A percentile compares a stretch with the other conserved stretches of the same genome.
Evolutionary conservation across 306 rosid genomes (phyloP).

Genomic region (Trichosanthes truncata): DNA sequence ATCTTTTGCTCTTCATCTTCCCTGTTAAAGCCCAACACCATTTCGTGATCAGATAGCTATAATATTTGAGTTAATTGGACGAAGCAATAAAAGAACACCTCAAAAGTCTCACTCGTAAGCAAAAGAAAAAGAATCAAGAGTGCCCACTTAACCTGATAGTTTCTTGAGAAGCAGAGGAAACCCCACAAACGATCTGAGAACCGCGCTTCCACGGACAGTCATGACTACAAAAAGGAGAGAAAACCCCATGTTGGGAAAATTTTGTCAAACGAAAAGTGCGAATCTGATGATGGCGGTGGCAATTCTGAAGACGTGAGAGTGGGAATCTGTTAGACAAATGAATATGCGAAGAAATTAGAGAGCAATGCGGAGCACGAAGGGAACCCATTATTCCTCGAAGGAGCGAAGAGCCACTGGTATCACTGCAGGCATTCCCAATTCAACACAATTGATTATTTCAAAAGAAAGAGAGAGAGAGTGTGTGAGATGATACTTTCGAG

Average conservation of each 20-base stretch:
- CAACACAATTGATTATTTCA: not conserved
- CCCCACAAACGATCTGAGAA: slow-evolving; percentile 7
- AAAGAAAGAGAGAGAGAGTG: not conserved
- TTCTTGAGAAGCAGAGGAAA: slow-evolving; percentile 1
- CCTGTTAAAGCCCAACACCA: slow-evolving; percentile 20
- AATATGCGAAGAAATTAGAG: not conserved
- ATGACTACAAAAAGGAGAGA: not conserved
- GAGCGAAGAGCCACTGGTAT: not conserved
- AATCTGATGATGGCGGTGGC: not conserved
- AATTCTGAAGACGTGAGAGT: not conserved
- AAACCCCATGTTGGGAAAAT: not conserved
- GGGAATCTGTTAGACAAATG: not conserved
- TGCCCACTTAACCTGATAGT: not conserved
- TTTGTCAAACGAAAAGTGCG: not conserved
- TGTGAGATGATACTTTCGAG: not conserved
- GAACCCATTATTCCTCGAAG: slow-evolving; percentile 11
- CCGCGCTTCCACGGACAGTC: not conserved
- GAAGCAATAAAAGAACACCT: not conserved
- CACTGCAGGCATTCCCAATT: not conserved
- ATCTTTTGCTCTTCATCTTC: slow-evolving; percentile 23
- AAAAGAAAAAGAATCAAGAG: not conserved
- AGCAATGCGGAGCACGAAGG: not conserved
- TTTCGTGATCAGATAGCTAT: not conserved
- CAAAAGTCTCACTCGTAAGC: not conserved
- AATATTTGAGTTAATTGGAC: not conserved